phyloP scores from a whole-genome alignment of 805 yeast species.

The Wickerhamiella kazuoi region DNA sequence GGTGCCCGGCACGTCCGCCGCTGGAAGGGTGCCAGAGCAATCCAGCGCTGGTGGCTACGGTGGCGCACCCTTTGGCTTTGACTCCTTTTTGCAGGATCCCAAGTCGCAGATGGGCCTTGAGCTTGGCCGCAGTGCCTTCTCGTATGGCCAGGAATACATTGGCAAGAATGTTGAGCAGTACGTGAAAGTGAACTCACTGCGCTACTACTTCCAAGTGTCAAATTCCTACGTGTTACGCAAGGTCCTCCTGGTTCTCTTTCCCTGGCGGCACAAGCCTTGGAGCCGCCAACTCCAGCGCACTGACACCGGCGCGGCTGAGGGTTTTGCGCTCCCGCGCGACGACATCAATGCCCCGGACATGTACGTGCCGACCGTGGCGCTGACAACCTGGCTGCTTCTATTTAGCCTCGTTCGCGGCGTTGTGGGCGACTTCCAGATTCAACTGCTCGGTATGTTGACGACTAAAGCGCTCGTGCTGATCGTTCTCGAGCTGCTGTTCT shows the following conservation, averaged over 20 bases:
- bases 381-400: slow-evolving; percentile 66
- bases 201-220: slow-evolving; percentile 82
- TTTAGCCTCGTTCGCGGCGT: slow-evolving; percentile 77
- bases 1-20: no score
- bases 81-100: slow-evolving; percentile 48
- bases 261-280: slow-evolving; percentile 77
- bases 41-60: neutral
- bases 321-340: slow-evolving; percentile 59
- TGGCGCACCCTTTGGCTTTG: neutral
- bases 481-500: slow-evolving; percentile 51
- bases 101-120: slow-evolving; percentile 73
- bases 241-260: slow-evolving; percentile 57
- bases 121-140: slow-evolving; percentile 70
- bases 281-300: slow-evolving; percentile 31
- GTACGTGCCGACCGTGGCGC: slow-evolving; percentile 89
- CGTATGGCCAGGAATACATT: slow-evolving; percentile 62
- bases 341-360: slow-evolving; percentile 93
- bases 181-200: slow-evolving; percentile 37
- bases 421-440: slow-evolving; percentile 82
- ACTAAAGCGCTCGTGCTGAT: slow-evolving; percentile 75
- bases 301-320: slow-evolving; percentile 22
- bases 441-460: slow-evolving; percentile 70
- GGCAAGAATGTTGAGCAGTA: slow-evolving; percentile 46
- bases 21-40: no score
- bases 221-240: slow-evolving; percentile 71